Conservation (phyloP, 306 rosid species). For the Sicyos edulis region DNA sequence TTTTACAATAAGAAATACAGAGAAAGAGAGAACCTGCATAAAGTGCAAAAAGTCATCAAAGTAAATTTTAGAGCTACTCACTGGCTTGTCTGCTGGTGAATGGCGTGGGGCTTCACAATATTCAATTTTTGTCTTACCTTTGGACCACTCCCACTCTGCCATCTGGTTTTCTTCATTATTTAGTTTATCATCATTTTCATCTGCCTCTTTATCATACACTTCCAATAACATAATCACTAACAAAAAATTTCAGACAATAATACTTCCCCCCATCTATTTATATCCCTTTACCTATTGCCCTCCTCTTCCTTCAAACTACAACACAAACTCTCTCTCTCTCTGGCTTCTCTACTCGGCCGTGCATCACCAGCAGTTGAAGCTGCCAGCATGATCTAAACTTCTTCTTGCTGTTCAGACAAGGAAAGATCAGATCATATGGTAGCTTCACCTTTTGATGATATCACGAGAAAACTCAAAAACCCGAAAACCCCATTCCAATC, state of each 20-base stretch:
- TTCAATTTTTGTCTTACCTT: constrained; percentile 23
- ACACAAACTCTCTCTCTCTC: constrained; percentile 3
- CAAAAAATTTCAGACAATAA: neutral
- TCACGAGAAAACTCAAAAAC: constrained; percentile 32
- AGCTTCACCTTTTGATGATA: constrained; percentile 67
- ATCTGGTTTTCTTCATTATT: constrained; percentile 1
- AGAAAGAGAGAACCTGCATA: constrained; percentile 13
- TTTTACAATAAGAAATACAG: neutral
- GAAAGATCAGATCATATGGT: constrained; percentile 73
- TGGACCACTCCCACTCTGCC: constrained; percentile 20
- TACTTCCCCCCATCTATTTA: constrained; percentile 30
- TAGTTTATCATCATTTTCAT: constrained; percentile 11
- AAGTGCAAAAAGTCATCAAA: constrained; percentile 11
- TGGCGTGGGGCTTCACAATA: constrained; percentile 21
- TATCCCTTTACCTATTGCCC: constrained; percentile 23
- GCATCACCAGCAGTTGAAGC: constrained; percentile 62
- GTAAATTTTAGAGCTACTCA: constrained; percentile 15
- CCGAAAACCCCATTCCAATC: too few relatives aligned
- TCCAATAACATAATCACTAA: constrained; percentile 6
- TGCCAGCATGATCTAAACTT: constrained; percentile 86
- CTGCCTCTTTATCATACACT: neutral
- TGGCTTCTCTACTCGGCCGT: constrained; percentile 26
- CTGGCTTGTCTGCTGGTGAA: constrained; percentile 19
- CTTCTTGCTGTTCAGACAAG: constrained; percentile 30
- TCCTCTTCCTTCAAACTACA: constrained; percentile 22